Percentiles rank a stretch among this genome's conserved stretches.
Evolutionary conservation across 768 basidiomycete genomes (phyloP).

Genomic region (Rhizopogon rudus): DNA sequence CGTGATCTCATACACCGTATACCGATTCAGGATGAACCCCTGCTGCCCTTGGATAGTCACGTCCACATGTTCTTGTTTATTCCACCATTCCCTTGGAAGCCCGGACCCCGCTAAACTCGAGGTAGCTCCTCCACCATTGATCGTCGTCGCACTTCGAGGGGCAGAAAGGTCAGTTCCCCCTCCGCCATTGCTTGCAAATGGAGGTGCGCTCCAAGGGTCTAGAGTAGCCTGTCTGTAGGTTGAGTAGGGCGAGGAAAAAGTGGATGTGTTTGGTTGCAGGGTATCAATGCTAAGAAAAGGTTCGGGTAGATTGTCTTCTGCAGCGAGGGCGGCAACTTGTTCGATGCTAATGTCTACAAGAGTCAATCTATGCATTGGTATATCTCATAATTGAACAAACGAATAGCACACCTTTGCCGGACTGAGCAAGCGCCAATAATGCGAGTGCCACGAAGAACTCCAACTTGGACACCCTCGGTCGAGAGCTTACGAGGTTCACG

Average conservation of each 20-base stretch:
- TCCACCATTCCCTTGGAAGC: slow-evolving; percentile 84
- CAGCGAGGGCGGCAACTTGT: slow-evolving; percentile 71
- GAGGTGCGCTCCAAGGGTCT: slow-evolving; percentile 59
- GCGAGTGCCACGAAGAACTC: slow-evolving; percentile 93
- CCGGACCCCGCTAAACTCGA: slow-evolving; percentile 69
- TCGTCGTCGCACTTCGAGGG: slow-evolving; percentile 16
- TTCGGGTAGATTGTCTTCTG: slow-evolving; percentile 73
- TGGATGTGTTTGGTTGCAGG: slow-evolving; percentile 48
- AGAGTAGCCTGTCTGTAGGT: slow-evolving; percentile 42
- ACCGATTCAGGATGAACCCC: slow-evolving; percentile 87
- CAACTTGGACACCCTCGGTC: slow-evolving; percentile 73
- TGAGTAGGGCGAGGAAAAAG: slow-evolving; percentile 37
- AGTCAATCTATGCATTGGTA: neutral
- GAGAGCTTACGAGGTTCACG: slow-evolving; percentile 82
- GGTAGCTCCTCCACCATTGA: slow-evolving; percentile 40
- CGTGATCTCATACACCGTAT: slow-evolving; percentile 77
- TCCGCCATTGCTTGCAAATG: slow-evolving; percentile 27
- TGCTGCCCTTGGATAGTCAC: slow-evolving; percentile 81
- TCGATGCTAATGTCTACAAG: slow-evolving; percentile 71
- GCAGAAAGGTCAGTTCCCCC: slow-evolving; percentile 21
- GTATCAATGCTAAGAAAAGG: slow-evolving; percentile 63
- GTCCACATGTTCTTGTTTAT: slow-evolving; percentile 64
- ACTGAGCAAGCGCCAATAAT: slow-evolving; percentile 81
- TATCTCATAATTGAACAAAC: slow-evolving; percentile 1
- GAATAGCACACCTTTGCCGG: slow-evolving; percentile 56